Evolutionary conservation across 371 early-diverging fungal species (phyloP).

Genomic region (Rhizopus delemar): DNA sequence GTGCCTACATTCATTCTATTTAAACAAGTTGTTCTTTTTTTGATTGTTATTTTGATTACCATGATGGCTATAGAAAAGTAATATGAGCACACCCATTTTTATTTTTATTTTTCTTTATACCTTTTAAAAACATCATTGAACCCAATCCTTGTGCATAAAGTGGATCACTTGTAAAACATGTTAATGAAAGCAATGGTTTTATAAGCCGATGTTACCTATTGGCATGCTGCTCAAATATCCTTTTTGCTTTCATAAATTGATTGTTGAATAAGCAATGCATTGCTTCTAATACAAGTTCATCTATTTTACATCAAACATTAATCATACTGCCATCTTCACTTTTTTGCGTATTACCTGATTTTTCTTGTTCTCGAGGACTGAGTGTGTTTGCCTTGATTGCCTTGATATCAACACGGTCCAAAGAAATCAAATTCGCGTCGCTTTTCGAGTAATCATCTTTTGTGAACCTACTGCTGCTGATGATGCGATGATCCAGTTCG

Average conservation of each 20-base stretch:
- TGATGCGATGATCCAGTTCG: constrained; percentile 4
- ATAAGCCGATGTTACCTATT: no score
- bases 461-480: not conserved
- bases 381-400: constrained; percentile 39
- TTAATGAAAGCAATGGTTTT: constrained; percentile 10
- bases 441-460: not conserved
- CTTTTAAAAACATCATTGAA: constrained; percentile 55
- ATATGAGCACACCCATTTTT: not conserved
- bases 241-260: constrained; percentile 49
- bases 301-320: constrained; percentile 2
- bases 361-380: constrained; percentile 51
- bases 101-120: constrained; percentile 17
- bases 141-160: constrained; percentile 48
- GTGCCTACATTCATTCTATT: constrained; percentile 28
- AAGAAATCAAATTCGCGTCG: constrained; percentile 16
- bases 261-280: constrained; percentile 43
- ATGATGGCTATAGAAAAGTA: constrained; percentile 34
- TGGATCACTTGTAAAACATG: constrained; percentile 33
- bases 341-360: constrained; percentile 35
- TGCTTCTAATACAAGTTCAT: constrained; percentile 30
- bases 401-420: constrained; percentile 14
- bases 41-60: constrained; percentile 20
- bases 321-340: not conserved
- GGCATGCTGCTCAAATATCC: constrained; percentile 37
- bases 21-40: not conserved